Conservation (phyloP, 1,284 basidiomycete species). For the Marasmius oreades region DNA sequence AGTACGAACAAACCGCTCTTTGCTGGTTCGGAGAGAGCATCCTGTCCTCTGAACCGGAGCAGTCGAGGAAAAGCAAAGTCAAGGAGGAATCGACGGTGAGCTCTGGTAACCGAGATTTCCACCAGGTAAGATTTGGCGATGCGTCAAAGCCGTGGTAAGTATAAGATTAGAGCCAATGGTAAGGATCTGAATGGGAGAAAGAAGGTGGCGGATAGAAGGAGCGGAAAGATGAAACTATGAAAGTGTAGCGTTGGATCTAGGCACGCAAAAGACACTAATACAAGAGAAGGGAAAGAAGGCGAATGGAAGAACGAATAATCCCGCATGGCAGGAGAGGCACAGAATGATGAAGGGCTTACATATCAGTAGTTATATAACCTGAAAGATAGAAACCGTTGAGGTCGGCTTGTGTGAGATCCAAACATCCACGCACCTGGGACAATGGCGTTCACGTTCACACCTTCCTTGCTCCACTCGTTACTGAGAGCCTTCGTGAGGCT, state of each 20-base stretch:
- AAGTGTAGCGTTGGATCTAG: background rate
- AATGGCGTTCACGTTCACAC: conserved; percentile 89
- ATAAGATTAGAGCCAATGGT: no score
- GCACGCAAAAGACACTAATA: background rate
- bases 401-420: no score
- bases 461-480: conserved; percentile 70
- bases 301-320: conserved; percentile 6
- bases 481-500: conserved; percentile 78
- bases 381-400: no score
- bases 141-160: no score
- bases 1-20: conserved; percentile 4
- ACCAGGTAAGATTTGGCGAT: no score
- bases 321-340: conserved; percentile 1
- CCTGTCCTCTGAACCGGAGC: conserved; percentile 8
- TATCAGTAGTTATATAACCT: conserved; percentile 91
- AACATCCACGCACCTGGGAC: conserved; percentile 44
- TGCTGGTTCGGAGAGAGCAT: no score
- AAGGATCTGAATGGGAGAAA: background rate
- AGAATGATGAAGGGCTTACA: conserved; percentile 43
- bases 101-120: no score
- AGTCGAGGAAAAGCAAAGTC: background rate
- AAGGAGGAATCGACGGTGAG: background rate
- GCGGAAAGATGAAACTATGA: background rate
- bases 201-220: background rate
- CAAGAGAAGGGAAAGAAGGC: background rate